Evolutionary conservation across 805 yeast species (phyloP), one percentile per base, ranked within the genome.

Genomic region (Suhomyces xylopsoci): DNA sequence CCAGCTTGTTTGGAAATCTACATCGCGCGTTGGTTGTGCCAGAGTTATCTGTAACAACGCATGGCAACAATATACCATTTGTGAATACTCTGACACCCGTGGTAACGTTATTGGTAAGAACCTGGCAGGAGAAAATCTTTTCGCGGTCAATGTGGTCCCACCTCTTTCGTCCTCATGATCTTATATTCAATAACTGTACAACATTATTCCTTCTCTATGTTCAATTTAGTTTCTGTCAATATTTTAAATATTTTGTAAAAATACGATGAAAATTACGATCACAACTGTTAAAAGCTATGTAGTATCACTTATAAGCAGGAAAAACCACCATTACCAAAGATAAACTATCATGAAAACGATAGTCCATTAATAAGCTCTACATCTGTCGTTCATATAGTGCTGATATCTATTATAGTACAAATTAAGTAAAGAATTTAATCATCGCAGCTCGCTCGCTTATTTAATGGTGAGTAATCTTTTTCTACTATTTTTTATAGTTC

Each of bases 21-120:
- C 87, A 41, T 69, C 81, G 7, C 69, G 80, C 58, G 68, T 88
- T 17, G 96, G 94, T 48, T 88, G 96, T 76, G 90, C 83, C 50
- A 66, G 64, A 54, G 78, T 80, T 41, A 54, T 64, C 47, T 82
- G 87, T 67, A 62, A 68, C 61, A 69, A 69, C 52, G 68, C 62
- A 34, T 81, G 82, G 81, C 74, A 81, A 54, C 82, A 81, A 56
- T 87, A 85, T 68, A 71, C 88, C 55, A 82, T 87, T 53, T 88
- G 94, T 76, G 87, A 85, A 64, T 88, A 88, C 69, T 55, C 64
- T n/a, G 66, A 73, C 42, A 66, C 74, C 24, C 72, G 79, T 59
- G 88, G 88, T 63, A 83, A 83, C 62, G 60, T 80, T 42, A 63
- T 66, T 32, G 77, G 78, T 36, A 64, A 66, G 19, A 66, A 68